These are phyloP conservation scores for Aphanocladium album DNA, from an alignment of 2,329 filamentous ascomycete genomes.

Conservation along the genomic window DNA sequence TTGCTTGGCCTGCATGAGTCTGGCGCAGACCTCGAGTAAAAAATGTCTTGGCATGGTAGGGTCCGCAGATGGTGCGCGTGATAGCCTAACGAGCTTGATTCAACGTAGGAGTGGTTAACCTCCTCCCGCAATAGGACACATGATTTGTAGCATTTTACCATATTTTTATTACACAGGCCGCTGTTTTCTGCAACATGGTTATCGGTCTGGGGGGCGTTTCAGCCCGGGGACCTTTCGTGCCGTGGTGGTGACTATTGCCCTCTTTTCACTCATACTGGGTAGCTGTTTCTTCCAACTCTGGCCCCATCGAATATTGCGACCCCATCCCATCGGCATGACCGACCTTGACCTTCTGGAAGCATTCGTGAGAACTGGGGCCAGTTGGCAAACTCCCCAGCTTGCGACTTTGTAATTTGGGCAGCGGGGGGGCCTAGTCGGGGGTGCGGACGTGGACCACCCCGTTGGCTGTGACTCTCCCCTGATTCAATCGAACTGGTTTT, in stretches of 20 bases:
- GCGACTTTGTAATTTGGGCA: background rate
- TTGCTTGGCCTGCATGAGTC: background rate
- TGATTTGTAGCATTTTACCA: background rate
- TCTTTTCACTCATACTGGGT: background rate
- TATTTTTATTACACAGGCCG: background rate
- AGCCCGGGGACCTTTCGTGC: background rate
- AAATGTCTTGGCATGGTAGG: background rate
- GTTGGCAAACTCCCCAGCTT: too few species aligned
- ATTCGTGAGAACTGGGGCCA: background rate
- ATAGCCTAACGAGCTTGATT: background rate
- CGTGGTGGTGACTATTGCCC: background rate
- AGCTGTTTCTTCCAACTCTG: too few species aligned
- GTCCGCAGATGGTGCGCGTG: background rate
- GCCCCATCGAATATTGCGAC: background rate
- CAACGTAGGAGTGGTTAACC: background rate
- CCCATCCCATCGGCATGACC: constrained; percentile 4
- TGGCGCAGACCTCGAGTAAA: background rate
- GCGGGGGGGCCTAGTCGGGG: background rate
- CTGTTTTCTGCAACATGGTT: background rate
- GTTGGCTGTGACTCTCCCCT: background rate
- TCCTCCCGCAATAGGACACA: background rate
- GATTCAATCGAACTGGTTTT: background rate
- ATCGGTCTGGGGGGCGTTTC: background rate
- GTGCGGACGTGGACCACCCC: background rate
- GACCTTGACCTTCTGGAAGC: constrained; percentile 9